These are phyloP conservation scores for Aspergillus sp. DNA, from an alignment of 2,329 filamentous ascomycete species.

Conservation along the genomic window DNA sequence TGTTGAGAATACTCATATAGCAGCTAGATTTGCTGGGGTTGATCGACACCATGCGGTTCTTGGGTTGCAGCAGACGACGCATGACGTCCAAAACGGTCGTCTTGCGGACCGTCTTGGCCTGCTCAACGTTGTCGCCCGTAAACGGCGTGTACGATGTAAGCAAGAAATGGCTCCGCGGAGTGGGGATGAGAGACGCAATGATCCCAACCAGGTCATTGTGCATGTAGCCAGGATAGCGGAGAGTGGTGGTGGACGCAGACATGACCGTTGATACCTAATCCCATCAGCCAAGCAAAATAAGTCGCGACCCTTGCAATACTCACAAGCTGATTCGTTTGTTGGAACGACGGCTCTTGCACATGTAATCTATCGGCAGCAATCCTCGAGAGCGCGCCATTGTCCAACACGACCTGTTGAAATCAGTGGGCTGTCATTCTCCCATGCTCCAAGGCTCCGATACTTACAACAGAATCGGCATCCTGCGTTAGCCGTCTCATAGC, in stretches of 20 bases:
- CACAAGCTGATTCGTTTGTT: conserved; percentile 93
- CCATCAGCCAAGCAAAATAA: conserved; percentile 5
- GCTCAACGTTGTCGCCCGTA: conserved; percentile 89
- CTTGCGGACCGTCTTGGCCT: conserved; percentile 95
- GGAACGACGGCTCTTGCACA: conserved; percentile 89
- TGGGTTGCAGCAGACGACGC: conserved; percentile 87
- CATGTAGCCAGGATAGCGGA: conserved; percentile 98
- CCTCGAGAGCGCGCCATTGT: conserved; percentile 86
- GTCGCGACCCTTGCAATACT: conserved; percentile 9
- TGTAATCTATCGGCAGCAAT: conserved; percentile 93
- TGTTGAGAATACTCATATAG: conserved; percentile 97
- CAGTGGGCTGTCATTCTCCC: conserved; percentile 14
- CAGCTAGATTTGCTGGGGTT: conserved; percentile 93
- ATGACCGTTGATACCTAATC: conserved; percentile 80
- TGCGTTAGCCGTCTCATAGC: conserved; percentile 85
- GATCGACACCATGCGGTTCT: conserved; percentile 98
- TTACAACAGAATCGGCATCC: conserved; percentile 87
- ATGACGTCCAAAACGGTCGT: conserved; percentile 97
- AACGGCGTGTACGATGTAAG: conserved; percentile 99
- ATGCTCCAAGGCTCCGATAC: conserved; percentile 10
- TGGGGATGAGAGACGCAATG: conserved; percentile 88
- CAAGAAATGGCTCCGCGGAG: conserved; percentile 92
- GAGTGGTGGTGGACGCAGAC: conserved; percentile 93
- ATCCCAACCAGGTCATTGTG: conserved; percentile 98
- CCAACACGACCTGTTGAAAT: conserved; percentile 59